phyloP scores from a whole-genome alignment of 352 stramenopile species.

The Peronospora farinosa region DNA sequence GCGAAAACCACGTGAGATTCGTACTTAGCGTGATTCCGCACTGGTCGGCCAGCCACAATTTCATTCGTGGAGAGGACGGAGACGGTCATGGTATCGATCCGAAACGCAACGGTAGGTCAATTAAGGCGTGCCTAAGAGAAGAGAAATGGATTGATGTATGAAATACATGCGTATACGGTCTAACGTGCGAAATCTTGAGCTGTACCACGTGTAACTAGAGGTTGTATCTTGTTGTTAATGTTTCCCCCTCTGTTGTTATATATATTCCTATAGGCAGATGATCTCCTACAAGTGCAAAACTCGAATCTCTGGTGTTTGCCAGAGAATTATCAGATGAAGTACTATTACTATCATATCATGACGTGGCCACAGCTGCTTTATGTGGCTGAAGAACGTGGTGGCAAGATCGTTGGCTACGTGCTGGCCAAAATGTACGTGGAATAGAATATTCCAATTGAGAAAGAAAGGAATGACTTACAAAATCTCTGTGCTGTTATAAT shows the following conservation, averaged over 20 bases:
- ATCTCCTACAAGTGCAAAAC: slow-evolving; percentile 98
- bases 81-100: slow-evolving; percentile 90
- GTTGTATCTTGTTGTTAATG: neutral
- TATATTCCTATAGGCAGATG: slow-evolving; percentile 56
- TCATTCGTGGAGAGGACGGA: slow-evolving; percentile 13
- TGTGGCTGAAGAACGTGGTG: slow-evolving; percentile 95
- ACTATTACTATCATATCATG: slow-evolving; percentile 99
- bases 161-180: neutral
- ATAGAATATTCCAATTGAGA: neutral
- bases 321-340: slow-evolving; percentile 99
- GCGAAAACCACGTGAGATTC: neutral
- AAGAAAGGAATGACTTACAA: neutral
- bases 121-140: neutral
- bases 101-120: slow-evolving; percentile 83
- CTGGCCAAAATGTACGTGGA: slow-evolving; percentile 96
- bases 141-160: neutral
- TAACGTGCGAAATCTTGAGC: neutral
- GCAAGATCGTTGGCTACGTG: slow-evolving; percentile 99
- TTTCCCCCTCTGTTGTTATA: slow-evolving; percentile 9
- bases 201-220: neutral
- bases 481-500: slow-evolving; percentile 3
- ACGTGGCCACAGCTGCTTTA: slow-evolving; percentile 98
- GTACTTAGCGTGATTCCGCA: slow-evolving; percentile 22
- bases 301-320: slow-evolving; percentile 99
- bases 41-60: slow-evolving; percentile 28